These are phyloP conservation scores for Penicillium psychrofluorescens DNA, from an alignment of 495 filamentous ascomycete species.

Conservation along the genomic window DNA sequence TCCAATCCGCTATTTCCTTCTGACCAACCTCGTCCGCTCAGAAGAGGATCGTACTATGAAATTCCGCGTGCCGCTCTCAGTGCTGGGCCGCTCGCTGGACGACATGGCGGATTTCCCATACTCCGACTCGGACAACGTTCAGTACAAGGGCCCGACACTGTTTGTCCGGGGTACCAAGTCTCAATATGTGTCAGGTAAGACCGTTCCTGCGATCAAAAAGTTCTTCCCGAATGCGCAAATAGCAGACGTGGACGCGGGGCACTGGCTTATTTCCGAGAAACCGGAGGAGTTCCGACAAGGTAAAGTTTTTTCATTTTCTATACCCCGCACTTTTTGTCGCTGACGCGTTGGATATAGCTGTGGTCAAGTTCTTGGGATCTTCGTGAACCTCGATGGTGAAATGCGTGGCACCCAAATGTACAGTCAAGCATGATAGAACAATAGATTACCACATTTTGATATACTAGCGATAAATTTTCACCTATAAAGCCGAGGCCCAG, in stretches of 20 bases:
- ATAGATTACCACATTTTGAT: not conserved
- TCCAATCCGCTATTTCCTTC: constrained; percentile 80
- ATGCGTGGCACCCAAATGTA: not conserved
- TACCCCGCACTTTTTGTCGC: not conserved
- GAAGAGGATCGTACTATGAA: constrained; percentile 32
- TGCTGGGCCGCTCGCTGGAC: constrained; percentile 48
- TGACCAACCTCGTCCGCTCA: constrained; percentile 73
- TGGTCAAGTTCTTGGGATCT: constrained; percentile 33
- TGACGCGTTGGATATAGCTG: constrained; percentile 21
- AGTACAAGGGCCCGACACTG: constrained; percentile 70
- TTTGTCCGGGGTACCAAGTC: constrained; percentile 80
- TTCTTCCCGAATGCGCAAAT: constrained; percentile 84
- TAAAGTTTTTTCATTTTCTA: constrained; percentile 29
- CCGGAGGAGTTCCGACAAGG: constrained; percentile 79
- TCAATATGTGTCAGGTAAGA: constrained; percentile 79
- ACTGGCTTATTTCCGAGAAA: constrained; percentile 93
- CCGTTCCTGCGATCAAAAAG: constrained; percentile 74
- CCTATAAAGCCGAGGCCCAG: too few relatives aligned
- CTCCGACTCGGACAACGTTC: constrained; percentile 39
- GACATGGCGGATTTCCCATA: constrained; percentile 81
- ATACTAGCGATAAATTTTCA: too few relatives aligned
- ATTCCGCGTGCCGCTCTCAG: constrained; percentile 56
- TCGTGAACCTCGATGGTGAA: not conserved
- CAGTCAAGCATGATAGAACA: not conserved
- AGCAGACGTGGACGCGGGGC: constrained; percentile 77